Evolutionary conservation across 2,329 filamentous ascomycete species (phyloP), one percentile per base, ranked within the genome.

Genomic region (Botrytis pseudocinerea): DNA sequence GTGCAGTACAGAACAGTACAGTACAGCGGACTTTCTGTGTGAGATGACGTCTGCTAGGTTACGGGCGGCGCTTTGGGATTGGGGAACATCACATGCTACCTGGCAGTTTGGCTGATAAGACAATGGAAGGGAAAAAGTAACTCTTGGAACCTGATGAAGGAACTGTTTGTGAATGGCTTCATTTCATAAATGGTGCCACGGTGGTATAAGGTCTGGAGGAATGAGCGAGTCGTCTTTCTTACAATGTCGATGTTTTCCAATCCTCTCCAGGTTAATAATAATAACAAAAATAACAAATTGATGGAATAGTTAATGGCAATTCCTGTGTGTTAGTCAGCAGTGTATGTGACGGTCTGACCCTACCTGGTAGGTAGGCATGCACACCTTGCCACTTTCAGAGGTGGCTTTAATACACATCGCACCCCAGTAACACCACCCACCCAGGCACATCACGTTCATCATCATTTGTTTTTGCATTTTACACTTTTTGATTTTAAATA

Each of bases 31-130:
- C 65, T 57, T 57, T 68, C 64, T 68, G 65, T 57, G 65, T 42
- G 65, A 69, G 65, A 66, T 66, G 70, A 71, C 61, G 70, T 66
- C 60, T 62, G 60, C 42, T 71, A 68, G 65, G 65, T 42, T 57
- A 44, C 22, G n/a, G 48, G n/a, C 61, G 70, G 70, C 70, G 60
- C 65, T 69, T 57, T 69, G 35, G 25, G 65, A 42, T 57, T 20
- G 35, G 35, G 48, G 22, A 63, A 63, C 38, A 69, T 69, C 65
- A 69, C 65, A 69, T 69, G 65, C 46, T 20, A 38, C n/a, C 25
- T n/a, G 8, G 25, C 40, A 40, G 38, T 25, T 25, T 38, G 14
- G 38, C 35, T 18, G 32, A 60, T 60, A 35, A 35, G 51, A 35
- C 57, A 60, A 60, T 8, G 38, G 59, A 38, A 25, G 28, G 22